A percentile compares a stretch with the other conserved stretches of the same genome.
Evolutionary conservation across 2,329 filamentous ascomycete species (phyloP).

Genomic region (Ophiostoma piceae): DNA sequence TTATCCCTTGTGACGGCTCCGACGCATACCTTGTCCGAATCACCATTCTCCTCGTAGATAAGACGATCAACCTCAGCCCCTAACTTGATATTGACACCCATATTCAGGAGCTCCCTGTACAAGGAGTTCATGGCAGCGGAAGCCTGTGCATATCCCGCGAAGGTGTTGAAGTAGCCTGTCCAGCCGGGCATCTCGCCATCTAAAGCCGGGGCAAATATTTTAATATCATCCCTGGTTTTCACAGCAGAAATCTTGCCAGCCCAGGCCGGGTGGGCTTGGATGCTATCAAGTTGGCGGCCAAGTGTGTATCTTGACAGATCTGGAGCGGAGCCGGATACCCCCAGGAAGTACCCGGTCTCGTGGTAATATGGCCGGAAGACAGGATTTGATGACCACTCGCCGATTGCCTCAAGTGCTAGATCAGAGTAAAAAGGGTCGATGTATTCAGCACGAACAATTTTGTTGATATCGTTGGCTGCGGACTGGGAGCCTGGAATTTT

Average conservation of each 20-base stretch:
- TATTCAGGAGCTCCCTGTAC: background rate
- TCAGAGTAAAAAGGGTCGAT: conserved; percentile 53
- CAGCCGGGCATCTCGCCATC: conserved; percentile 2
- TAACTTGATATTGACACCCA: background rate
- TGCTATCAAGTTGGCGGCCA: background rate
- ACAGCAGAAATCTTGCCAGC: background rate
- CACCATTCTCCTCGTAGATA: background rate
- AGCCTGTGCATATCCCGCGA: background rate
- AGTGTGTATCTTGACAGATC: background rate
- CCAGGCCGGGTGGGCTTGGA: background rate
- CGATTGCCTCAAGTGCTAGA: conserved; percentile 49
- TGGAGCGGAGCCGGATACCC: conserved; percentile 31
- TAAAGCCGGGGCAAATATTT: conserved; percentile 29
- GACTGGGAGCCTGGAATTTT: conserved; percentile 31
- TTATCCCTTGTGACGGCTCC: background rate
- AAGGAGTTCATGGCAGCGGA: background rate
- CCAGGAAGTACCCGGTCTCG: conserved; percentile 45
- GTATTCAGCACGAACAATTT: conserved; percentile 56
- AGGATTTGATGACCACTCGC: conserved; percentile 45
- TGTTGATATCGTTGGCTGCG: conserved; percentile 56
- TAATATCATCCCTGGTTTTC: conserved; percentile 25
- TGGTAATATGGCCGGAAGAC: conserved; percentile 51
- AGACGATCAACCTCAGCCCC: background rate
- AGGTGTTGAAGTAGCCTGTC: conserved; percentile 1
- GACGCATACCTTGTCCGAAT: background rate